These are phyloP conservation scores for Gentiana straminea DNA, from an alignment of 257 asterid genomes.

Conservation along the genomic window DNA sequence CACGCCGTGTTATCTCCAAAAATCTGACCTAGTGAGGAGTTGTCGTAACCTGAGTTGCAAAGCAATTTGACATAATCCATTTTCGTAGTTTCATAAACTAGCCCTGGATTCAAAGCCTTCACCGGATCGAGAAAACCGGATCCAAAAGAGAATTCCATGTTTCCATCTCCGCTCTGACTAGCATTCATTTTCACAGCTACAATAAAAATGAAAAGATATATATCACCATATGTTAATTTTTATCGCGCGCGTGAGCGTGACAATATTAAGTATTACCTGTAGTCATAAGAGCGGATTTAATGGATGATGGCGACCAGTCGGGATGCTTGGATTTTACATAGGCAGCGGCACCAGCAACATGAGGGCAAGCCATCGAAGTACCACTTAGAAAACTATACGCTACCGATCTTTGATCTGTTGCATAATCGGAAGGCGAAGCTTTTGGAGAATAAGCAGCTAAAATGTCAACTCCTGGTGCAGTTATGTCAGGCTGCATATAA, in stretches of 20 bases:
- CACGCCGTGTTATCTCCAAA: slow-evolving; percentile 4
- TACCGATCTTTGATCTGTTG: neutral
- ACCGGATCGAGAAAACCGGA: slow-evolving; percentile 1
- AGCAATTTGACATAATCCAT: slow-evolving; percentile 6
- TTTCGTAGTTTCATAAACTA: slow-evolving; percentile 1
- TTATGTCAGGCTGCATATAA: slow-evolving; percentile 6
- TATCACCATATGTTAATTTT: too few relatives aligned
- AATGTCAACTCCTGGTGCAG: slow-evolving; percentile 8
- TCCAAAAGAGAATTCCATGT: slow-evolving; percentile 1
- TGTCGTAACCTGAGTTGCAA: slow-evolving; percentile 1
- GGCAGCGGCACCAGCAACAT: slow-evolving; percentile 12
- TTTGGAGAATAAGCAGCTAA: slow-evolving; percentile 9
- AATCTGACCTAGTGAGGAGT: neutral
- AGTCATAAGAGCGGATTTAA: slow-evolving; percentile 15
- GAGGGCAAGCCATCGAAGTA: slow-evolving; percentile 17
- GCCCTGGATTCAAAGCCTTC: slow-evolving; percentile 10
- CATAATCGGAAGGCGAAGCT: neutral
- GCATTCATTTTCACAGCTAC: slow-evolving; percentile 1
- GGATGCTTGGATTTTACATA: slow-evolving; percentile 13
- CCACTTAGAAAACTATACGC: slow-evolving; percentile 4
- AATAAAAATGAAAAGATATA: neutral
- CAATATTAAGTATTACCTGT: neutral
- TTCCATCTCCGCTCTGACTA: neutral
- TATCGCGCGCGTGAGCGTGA: neutral
- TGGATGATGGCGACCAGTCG: slow-evolving; percentile 10